Conservation (phyloP, 805 yeast genomes). For the Candida sphagnicola region DNA sequence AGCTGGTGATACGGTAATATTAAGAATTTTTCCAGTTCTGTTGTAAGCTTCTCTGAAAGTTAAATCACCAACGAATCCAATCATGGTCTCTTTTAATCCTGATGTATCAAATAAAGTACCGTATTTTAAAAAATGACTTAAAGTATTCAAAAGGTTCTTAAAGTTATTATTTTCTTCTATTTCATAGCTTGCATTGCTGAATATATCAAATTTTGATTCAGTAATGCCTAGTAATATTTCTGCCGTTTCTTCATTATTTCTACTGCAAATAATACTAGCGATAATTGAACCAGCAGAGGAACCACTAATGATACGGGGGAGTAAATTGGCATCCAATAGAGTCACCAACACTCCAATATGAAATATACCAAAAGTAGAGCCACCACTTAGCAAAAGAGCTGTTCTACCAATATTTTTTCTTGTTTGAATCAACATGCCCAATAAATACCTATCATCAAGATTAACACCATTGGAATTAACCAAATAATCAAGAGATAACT, state of each 20-base stretch:
- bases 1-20: slow-evolving; percentile 91
- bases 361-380: slow-evolving; percentile 88
- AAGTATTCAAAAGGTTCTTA: slow-evolving; percentile 41
- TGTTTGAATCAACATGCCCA: slow-evolving; percentile 81
- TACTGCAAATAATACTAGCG: slow-evolving; percentile 83
- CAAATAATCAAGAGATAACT: slow-evolving; percentile 38
- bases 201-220: slow-evolving; percentile 50
- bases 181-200: slow-evolving; percentile 39
- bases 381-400: slow-evolving; percentile 93
- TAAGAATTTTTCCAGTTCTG: slow-evolving; percentile 87
- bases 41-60: slow-evolving; percentile 94
- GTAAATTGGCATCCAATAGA: slow-evolving; percentile 63
- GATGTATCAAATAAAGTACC: slow-evolving; percentile 87
- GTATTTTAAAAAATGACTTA: slow-evolving; percentile 61
- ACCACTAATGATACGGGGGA: slow-evolving; percentile 89
- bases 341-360: slow-evolving; percentile 91
- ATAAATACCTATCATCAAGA: slow-evolving; percentile 63
- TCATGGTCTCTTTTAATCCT: slow-evolving; percentile 70
- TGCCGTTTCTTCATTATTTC: slow-evolving; percentile 65
- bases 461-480: slow-evolving; percentile 34
- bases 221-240: slow-evolving; percentile 58
- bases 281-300: slow-evolving; percentile 95
- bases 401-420: slow-evolving; percentile 91
- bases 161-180: slow-evolving; percentile 24
- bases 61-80: slow-evolving; percentile 75